Conservation (phyloP, 768 basidiomycete species). For the Rhizopogon rudus region DNA sequence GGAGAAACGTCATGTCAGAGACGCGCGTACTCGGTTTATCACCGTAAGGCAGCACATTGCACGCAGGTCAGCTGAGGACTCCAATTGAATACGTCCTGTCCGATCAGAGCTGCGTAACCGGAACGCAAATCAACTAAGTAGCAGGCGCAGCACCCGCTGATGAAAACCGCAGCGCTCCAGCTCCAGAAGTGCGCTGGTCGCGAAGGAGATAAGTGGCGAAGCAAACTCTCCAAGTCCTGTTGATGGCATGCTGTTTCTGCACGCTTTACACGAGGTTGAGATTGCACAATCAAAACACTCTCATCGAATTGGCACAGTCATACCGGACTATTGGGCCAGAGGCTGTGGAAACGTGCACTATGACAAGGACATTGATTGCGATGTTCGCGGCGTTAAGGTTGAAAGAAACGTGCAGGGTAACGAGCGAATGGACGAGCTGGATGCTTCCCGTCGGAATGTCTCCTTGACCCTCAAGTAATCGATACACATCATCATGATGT, state of each 20-base stretch:
- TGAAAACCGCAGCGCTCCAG: not conserved
- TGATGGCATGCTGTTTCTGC: constrained; percentile 2
- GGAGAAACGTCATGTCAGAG: not conserved
- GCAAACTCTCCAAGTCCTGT: not conserved
- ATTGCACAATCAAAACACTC: not conserved
- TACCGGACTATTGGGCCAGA: not conserved
- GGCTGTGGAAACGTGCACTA: not conserved
- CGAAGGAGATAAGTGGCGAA: constrained; percentile 1
- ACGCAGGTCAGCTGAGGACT: not conserved
- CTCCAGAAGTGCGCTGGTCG: not conserved
- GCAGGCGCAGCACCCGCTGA: not conserved
- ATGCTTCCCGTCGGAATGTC: not conserved
- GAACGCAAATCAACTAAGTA: not conserved
- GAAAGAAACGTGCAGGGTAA: not conserved
- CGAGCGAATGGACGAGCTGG: not conserved
- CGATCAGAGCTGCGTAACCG: not conserved
- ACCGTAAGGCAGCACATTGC: not conserved
- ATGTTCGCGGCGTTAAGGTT: not conserved
- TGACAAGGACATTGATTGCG: not conserved
- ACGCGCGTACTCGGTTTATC: not conserved
- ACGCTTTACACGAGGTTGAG: constrained; percentile 1
- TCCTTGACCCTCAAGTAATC: not conserved
- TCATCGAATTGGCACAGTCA: not conserved
- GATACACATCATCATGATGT: not conserved
- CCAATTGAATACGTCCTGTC: not conserved